Base-by-base conservation (phyloP, 768 basidiomycete genomes). In the Serendipita sp. region DNA sequence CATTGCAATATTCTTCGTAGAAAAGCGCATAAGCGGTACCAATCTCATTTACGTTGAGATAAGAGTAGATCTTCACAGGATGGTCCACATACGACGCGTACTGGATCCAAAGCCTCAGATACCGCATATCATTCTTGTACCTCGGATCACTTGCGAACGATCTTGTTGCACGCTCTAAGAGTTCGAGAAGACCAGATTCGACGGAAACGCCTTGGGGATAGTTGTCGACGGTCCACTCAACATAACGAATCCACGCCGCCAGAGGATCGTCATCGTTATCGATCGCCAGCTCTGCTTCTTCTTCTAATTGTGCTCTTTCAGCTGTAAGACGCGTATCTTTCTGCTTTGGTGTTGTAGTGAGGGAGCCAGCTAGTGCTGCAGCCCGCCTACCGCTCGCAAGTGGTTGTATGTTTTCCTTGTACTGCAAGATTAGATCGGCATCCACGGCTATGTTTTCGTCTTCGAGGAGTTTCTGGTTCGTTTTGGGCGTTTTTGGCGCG, bases 1-100 rank as follows among this genome's bases (percentile, higher is more conserved):
- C 76, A 41, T 77, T 74, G 1, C 95, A 92, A 72, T 92, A 97
- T 68, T 95, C 92, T 71, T 95, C 91, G 69, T 96, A 99, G 51
- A 96, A 74, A 48, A 86, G 74, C 1, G 89, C 85, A 68, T 85
- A 82, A 34, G 84, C 80, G 38, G 79, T 79, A 31, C 92, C 96
- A 66, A 98, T 88, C 67, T 96, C 91, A 68, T 92, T 93, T 3
- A 85, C 85, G 66, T 96, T 78, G 70, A 97, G 73, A 74, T 93
- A 98, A 66, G 83, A 80, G 73, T 90, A 97, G 66, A 90, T 79
- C 71, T 93, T 80, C 17, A 79, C 77, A 2, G 85, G 76, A 67
- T 82, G 80, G 68, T 92, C 86, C 61, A 90, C 81, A 68, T 87
- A 81, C 61, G 82, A 82, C 9, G 93, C 86, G 71, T 95, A 93